Base-by-base conservation (phyloP, 2,329 filamentous ascomycete species). In the Trichothecium sympodiale region DNA sequence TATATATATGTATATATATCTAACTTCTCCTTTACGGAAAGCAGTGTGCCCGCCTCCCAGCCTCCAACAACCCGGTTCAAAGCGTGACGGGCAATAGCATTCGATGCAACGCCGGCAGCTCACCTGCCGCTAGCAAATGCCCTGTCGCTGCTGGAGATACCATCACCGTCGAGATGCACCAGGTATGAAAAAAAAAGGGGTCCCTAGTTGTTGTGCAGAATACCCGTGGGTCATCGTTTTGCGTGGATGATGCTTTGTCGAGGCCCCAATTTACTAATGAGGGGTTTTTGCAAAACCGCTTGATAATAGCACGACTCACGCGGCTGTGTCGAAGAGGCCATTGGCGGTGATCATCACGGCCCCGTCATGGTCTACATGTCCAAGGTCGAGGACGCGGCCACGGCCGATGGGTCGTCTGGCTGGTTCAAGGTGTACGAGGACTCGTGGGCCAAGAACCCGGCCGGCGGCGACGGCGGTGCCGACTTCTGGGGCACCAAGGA, bases 101-200 rank as follows among this genome's bases (percentile, higher is more conserved):
- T 15, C 54, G 61, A 26, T 71, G 67, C 47, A 70, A 70, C 39
- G 56, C 53, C 13, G 57, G 58, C 18, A 52, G 60, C 5, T 49
- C 49, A 4, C 46, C 52, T 12, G 54, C 60, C 4, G 39, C 53
- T 2, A 55, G 53, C 12, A 65, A 67, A 44, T 72, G 67, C 46
- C 47, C 56, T 15, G 65, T 69, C 20, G 51, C 53, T 20, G 65
- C 66, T 3, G 68, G 69, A 3, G 54, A 55, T 4, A 66, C 56
- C 1, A 61, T 74, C 12, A 72, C 69, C 0, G 59, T 74, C 7
- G 71, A 75, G 52, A 75, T 76, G 67, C 71, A 76, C 54, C 63
- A 66, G 47, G 56, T 59, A 41, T 7, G 44, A 23, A 14, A 31
- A 15, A 17, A 39, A 41, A 36, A 43, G 13, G 7, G 6, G 14